Percentiles rank a stretch among this genome's conserved stretches.
These are phyloP conservation scores for Wallacemonas sp. DNA, from an alignment of 208 protist species.

Conservation along the genomic window DNA sequence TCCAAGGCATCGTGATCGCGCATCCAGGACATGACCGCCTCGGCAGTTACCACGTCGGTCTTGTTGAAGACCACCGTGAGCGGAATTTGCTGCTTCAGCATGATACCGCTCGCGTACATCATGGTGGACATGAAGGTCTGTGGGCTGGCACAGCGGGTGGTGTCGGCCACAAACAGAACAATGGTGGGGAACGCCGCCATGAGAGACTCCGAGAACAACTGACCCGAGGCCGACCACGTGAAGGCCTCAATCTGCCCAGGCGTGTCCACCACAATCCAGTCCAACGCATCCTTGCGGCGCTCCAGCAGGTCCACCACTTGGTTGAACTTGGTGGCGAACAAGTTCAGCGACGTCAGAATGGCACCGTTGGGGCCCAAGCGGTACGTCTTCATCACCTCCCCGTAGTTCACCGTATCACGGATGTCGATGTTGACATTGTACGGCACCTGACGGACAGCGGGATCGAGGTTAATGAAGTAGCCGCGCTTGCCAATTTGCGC, in stretches of 20 bases:
- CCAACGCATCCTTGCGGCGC: conserved; percentile 59
- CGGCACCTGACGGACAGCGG: conserved; percentile 94
- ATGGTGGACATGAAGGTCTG: conserved; percentile 99
- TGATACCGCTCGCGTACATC: conserved; percentile 98
- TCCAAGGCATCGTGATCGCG: conserved; percentile 90
- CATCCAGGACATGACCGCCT: conserved; percentile 95
- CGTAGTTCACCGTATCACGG: conserved; percentile 98
- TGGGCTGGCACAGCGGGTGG: conserved; percentile 90
- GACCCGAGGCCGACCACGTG: conserved; percentile 98
- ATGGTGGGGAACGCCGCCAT: conserved; percentile 94
- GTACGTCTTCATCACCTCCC: conserved; percentile 98
- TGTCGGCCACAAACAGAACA: conserved; percentile 98
- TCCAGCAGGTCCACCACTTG: conserved; percentile 95
- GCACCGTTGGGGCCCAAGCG: conserved; percentile 98
- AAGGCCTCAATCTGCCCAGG: conserved; percentile 99
- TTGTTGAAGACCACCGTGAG: conserved; percentile 99
- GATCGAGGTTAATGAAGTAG: conserved; percentile 99
- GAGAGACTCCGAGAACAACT: conserved; percentile 97
- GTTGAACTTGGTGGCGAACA: conserved; percentile 98
- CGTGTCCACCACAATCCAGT: conserved; percentile 98
- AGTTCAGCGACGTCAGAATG: conserved; percentile 99
- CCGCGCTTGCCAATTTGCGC: conserved; percentile 56
- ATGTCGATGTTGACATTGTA: conserved; percentile 99
- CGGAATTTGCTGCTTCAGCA: conserved; percentile 98
- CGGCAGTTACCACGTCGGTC: conserved; percentile 90